A percentile compares a stretch with the other conserved stretches of the same genome.
These are phyloP conservation scores for Microdochium paspali DNA, from an alignment of 2,329 filamentous ascomycete genomes.

Conservation along the genomic window DNA sequence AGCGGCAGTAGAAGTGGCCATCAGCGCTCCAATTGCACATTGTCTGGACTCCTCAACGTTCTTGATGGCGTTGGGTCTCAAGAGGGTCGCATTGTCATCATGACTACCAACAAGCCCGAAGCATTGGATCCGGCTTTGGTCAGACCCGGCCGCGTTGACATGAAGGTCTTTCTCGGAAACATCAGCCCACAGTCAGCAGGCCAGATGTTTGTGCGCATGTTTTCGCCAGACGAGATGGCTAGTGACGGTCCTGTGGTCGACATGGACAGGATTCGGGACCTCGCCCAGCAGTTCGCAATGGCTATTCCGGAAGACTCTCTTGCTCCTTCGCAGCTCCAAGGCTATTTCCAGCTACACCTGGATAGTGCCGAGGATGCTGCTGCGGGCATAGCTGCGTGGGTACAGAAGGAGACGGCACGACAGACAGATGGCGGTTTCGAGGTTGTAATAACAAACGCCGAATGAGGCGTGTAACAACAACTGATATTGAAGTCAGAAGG, in stretches of 20 bases:
- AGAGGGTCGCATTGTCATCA: conserved; percentile 56
- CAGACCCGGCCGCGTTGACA: conserved; percentile 51
- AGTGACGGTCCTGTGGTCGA: conserved; percentile 3
- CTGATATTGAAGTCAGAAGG: not conserved
- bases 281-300: conserved; percentile 17
- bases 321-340: conserved; percentile 24
- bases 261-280: conserved; percentile 5
- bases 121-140: conserved; percentile 49
- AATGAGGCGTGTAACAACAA: not conserved
- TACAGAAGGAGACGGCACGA: conserved; percentile 15
- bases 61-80: conserved; percentile 56
- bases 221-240: conserved; percentile 10
- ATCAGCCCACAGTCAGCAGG: conserved; percentile 21
- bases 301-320: conserved; percentile 22
- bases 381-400: conserved; percentile 15
- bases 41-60: conserved; percentile 52
- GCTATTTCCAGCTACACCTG: conserved; percentile 23
- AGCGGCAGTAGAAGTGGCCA: conserved; percentile 59
- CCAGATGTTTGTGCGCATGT: conserved; percentile 27
- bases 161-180: conserved; percentile 36
- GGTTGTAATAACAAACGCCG: not conserved
- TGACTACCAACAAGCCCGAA: conserved; percentile 57
- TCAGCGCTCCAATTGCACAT: conserved; percentile 46
- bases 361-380: conserved; percentile 18
- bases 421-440: not conserved